phyloP scores from a whole-genome alignment of 495 filamentous ascomycete species.

The Xylaria cubensis region DNA sequence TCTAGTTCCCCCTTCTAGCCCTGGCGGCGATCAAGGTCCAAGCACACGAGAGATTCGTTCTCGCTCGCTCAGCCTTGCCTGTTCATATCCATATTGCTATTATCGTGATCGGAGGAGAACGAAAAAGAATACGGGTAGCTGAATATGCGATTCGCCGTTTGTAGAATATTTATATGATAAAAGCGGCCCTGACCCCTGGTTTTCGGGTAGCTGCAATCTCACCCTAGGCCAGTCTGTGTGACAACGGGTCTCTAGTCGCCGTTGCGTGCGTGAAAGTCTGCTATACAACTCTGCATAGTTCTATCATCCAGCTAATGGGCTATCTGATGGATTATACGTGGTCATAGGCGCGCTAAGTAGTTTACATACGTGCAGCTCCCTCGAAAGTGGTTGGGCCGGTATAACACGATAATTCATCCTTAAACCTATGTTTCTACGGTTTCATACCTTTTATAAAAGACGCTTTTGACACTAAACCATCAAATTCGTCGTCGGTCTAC shows the following conservation, averaged over 20 bases:
- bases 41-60: too few relatives aligned
- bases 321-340: neutral
- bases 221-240: too few relatives aligned
- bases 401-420: neutral
- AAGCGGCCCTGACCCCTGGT: too few relatives aligned
- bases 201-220: too few relatives aligned
- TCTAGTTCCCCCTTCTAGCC: too few relatives aligned
- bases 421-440: neutral
- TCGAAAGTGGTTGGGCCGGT: neutral
- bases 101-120: too few relatives aligned
- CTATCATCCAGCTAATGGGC: neutral
- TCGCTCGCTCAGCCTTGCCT: too few relatives aligned
- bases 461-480: neutral
- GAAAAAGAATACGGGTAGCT: too few relatives aligned
- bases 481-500: neutral
- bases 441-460: neutral
- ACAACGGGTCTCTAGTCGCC: neutral
- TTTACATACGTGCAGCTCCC: neutral
- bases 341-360: neutral
- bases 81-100: too few relatives aligned
- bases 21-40: too few relatives aligned
- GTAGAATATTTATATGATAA: too few relatives aligned
- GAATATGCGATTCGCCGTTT: too few relatives aligned
- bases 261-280: neutral
- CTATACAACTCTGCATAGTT: neutral